Evolutionary conservation across 495 filamentous ascomycete species (phyloP), one percentile per base, ranked within the genome.

Genomic region (Daldinia bambusicola): DNA sequence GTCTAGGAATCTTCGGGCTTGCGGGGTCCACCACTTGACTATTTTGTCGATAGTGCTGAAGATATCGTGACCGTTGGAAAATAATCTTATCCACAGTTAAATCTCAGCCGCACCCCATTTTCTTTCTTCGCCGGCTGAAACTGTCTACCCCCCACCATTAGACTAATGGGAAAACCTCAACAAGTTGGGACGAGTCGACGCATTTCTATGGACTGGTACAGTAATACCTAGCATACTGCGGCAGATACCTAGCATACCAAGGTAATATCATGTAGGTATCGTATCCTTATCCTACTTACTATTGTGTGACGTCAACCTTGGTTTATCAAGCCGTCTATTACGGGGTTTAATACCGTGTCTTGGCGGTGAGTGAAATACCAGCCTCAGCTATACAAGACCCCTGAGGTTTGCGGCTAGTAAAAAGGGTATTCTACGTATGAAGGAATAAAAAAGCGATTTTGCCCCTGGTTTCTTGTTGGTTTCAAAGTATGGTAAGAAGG

Each of bases 81-180:
- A 57, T 12, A 55, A 45, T 48, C 18, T 48, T 48, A 48, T 16
- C 43, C 18, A 48, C 18, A 48, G 43, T 37, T 71, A 59, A 36
- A 2, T 53, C 59, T 67, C 59, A 71, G 59, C 69, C 69, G 69
- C 69, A 71, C 59, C 51, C n/a, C 45, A 4, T 26, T 32, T 61
- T 61, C 32, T 45, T 38, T 61, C 32, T 58, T 55, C 61, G 22
- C 62, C 62, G 57, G 68, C 68, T 70, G 68, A 70, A 57, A 70
- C 50, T 31, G 31, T 61, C 37, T 41, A 59, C 58, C 45, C 45
- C 63, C 58, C 40, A 52, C 58, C 53, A 58, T 51, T 43, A 53
- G 50, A 53, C 50, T 20, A 53, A 14, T 18, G 26, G 50, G 13
- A 45, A 60, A 22, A 37, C 22, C 22, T 41, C 56, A 61, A 51